These are phyloP conservation scores for Nannizziopsis barbatae DNA, from an alignment of 2,329 filamentous ascomycete genomes.

Conservation along the genomic window DNA sequence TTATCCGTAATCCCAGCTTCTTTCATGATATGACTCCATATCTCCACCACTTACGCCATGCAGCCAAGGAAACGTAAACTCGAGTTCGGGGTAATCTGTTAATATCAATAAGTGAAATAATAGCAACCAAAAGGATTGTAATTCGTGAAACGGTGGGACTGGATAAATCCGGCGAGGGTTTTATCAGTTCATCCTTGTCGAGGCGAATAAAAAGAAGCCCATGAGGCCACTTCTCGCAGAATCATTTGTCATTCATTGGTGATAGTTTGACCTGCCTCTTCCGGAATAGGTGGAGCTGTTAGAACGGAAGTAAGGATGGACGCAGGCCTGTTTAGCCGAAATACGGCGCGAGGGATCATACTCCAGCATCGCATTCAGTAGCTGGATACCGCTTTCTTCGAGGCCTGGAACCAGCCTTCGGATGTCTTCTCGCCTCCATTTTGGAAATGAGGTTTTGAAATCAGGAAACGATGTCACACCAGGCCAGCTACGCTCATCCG, in stretches of 20 bases:
- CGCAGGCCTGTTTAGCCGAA: conserved; percentile 76
- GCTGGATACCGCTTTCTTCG: conserved; percentile 47
- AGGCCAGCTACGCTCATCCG: conserved; percentile 71
- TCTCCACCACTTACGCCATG: conserved; percentile 9
- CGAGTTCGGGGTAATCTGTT: conserved; percentile 1
- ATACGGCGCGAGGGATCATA: conserved; percentile 81
- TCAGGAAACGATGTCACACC: conserved; percentile 91
- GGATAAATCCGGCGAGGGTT: not conserved
- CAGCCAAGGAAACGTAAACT: not conserved
- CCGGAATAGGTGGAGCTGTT: conserved; percentile 40
- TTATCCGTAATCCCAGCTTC: not conserved
- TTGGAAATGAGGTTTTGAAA: conserved; percentile 84
- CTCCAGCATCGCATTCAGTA: conserved; percentile 58
- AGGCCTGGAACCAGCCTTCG: conserved; percentile 58
- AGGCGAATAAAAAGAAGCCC: too few relatives aligned
- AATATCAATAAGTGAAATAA: conserved; percentile 1
- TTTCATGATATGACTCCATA: conserved; percentile 9
- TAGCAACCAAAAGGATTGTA: conserved; percentile 3
- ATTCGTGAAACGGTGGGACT: not conserved
- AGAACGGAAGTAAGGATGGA: conserved; percentile 68
- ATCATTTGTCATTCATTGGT: conserved; percentile 25
- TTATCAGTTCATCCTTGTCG: too few relatives aligned
- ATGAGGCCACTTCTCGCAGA: not conserved
- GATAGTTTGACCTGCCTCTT: conserved; percentile 29
- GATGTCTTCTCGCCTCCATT: conserved; percentile 65